phyloP scores from a whole-genome alignment of 495 filamentous ascomycete genomes.

The Lophium mytilinum region DNA sequence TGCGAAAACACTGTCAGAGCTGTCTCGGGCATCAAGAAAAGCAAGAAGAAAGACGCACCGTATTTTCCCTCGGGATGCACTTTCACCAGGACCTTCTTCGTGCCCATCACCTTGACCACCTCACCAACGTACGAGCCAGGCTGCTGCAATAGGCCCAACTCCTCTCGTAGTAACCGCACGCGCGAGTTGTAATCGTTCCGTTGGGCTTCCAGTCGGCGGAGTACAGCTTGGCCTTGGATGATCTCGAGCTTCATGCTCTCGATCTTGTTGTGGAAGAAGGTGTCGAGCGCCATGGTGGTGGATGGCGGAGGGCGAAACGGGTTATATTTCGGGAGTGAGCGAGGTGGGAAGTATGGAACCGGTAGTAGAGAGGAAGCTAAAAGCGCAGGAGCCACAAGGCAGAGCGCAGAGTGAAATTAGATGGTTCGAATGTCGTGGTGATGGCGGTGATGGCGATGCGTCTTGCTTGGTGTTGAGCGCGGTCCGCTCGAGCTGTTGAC shows the following conservation, averaged over 20 bases:
- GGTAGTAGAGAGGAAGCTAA: no score
- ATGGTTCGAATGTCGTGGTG: no score
- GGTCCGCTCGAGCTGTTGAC: background rate
- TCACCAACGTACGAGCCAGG: constrained; percentile 97
- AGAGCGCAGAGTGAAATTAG: no score
- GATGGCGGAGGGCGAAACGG: constrained; percentile 10
- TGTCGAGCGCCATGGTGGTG: constrained; percentile 88
- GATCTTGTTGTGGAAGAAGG: constrained; percentile 99
- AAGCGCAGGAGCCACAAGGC: no score
- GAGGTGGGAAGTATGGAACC: background rate
- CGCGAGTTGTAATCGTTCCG: constrained; percentile 99
- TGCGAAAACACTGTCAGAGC: constrained; percentile 32
- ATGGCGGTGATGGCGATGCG: background rate
- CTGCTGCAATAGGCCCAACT: constrained; percentile 92
- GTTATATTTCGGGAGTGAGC: constrained; percentile 22
- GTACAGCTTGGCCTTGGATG: constrained; percentile 90
- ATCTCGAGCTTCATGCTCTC: constrained; percentile 99
- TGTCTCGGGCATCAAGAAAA: background rate
- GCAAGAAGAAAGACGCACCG: constrained; percentile 48
- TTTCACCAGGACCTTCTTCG: constrained; percentile 98
- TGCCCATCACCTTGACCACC: constrained; percentile 99
- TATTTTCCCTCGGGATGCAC: constrained; percentile 99
- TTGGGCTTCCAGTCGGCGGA: constrained; percentile 92
- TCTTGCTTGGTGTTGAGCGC: background rate
- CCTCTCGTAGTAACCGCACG: constrained; percentile 89